phyloP scores from a whole-genome alignment of 768 basidiomycete genomes.

The Sporobolomyces roseus region DNA sequence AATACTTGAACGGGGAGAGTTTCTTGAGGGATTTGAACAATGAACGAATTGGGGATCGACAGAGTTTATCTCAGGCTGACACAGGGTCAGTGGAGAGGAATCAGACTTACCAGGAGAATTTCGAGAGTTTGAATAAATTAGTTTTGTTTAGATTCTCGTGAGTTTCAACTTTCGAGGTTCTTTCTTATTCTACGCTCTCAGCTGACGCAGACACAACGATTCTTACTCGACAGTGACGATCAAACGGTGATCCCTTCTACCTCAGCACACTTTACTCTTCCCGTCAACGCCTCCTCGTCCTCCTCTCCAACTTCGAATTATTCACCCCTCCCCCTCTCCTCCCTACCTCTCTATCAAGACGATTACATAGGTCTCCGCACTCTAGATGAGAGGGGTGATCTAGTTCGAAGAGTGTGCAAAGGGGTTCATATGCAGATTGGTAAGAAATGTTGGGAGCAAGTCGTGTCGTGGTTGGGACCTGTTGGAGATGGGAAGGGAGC shows the following conservation, averaged over 20 bases:
- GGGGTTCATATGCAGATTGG: conserved; percentile 47
- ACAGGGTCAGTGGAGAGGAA: conserved; percentile 21
- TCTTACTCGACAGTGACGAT: too few species aligned
- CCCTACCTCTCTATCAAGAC: conserved; percentile 42
- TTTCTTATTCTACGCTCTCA: too few species aligned
- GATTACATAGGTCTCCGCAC: conserved; percentile 45
- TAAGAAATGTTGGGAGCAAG: conserved; percentile 41
- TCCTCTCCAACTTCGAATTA: conserved; percentile 5
- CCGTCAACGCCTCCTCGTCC: too few species aligned
- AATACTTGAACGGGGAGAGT: conserved; percentile 46
- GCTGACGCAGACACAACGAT: too few species aligned
- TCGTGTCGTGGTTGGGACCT: conserved; percentile 39
- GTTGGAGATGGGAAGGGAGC: background rate
- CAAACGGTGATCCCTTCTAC: conserved; percentile 41
- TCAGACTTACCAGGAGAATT: conserved; percentile 39
- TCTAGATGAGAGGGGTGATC: conserved; percentile 35
- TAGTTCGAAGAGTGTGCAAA: conserved; percentile 39
- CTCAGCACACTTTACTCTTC: conserved; percentile 43
- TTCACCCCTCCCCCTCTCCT: conserved; percentile 17
- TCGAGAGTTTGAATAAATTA: conserved; percentile 39
- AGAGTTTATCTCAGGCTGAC: too few species aligned
- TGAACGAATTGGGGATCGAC: conserved; percentile 43
- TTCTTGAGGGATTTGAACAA: conserved; percentile 50
- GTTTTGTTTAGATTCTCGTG: conserved; percentile 45
- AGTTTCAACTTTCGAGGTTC: background rate